Base-by-base conservation (phyloP, 2,329 filamentous ascomycete genomes). In the Microsporum canis region DNA sequence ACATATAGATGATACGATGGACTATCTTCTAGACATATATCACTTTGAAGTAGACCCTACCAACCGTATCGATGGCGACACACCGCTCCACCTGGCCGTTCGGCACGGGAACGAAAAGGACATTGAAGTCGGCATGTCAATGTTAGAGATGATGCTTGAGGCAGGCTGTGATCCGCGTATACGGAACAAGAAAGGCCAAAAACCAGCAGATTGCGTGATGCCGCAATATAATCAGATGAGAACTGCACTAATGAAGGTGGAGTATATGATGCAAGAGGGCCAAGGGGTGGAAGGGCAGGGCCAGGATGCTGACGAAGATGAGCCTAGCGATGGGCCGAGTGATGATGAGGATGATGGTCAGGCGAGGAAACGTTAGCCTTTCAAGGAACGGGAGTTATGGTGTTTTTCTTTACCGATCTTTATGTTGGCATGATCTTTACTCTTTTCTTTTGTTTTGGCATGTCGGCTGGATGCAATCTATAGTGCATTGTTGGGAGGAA, bases 131-230 rank as follows among this genome's bases (percentile, higher is more conserved):
- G 77, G 76, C 10, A 64, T 71, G 29, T 75, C 72, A 36, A 78
- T 79, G 77, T 72, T 77, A 63, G 73, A 74, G 64, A 79, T 79
- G 76, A 76, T 78, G 72, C 76, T 76, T 62, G 77, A 79, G 55
- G 77, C 77, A 31, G 77, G 77, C 51, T 78, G 76, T 61, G 77
- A 78, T 66, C 76, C 76, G 6, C 73, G 77, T 39, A 75, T 79
- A 60, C 72, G 73, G 63, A 79, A 80, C 65, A 77, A 77, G 65
- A 73, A 76, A 59, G 73, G 74, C 33, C 74, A 77, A 59, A 79
- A 78, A 62, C 75, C 78, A 1, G 69, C 70, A 0, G 75, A 79
- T 49, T 67, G 79, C 36, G 75, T 77, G 56, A 77, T 73, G 60
- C 68, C 69, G 12, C 70, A 76, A 56, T 75, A 77, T 34, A 69